phyloP scores from a whole-genome alignment of 192 early-diverging fungal genomes.

The Umbelopsis sp. region DNA sequence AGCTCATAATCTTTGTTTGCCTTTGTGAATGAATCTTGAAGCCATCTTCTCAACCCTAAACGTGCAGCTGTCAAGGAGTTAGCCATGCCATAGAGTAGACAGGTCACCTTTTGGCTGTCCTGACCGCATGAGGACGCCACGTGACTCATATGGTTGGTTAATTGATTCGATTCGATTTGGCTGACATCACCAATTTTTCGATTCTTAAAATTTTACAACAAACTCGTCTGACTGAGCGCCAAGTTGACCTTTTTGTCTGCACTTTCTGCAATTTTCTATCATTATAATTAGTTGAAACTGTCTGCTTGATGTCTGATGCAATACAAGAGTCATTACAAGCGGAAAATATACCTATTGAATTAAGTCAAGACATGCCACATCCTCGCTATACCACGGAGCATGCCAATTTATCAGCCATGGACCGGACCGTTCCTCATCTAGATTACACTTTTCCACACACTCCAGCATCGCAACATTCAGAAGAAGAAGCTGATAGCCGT shows the following conservation, averaged over 20 bases:
- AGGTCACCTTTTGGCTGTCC: no score
- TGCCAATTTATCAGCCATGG: slow-evolving; percentile 3
- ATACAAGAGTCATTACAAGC: slow-evolving; percentile 15
- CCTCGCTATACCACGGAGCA: slow-evolving; percentile 15
- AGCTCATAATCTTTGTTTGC: no score
- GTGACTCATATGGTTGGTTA: no score
- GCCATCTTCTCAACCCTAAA: no score
- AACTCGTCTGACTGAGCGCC: background rate
- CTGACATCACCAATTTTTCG: no score
- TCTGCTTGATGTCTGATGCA: slow-evolving; percentile 15
- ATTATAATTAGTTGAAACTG: slow-evolving; percentile 2
- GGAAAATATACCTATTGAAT: slow-evolving; percentile 19
- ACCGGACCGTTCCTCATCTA: slow-evolving; percentile 1
- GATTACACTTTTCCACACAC: slow-evolving; percentile 2
- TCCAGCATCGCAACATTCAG: slow-evolving; percentile 6
- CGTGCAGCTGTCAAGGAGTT: no score
- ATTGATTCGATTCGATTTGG: no score
- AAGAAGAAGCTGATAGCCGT: background rate
- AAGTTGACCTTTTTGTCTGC: slow-evolving; percentile 3
- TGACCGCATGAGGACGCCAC: no score
- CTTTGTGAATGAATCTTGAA: no score
- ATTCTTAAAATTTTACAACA: background rate
- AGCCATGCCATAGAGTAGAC: no score
- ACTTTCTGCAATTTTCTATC: background rate
- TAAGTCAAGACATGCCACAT: slow-evolving; percentile 8